These are phyloP conservation scores for Suillus ampliporus DNA, from an alignment of 768 basidiomycete species.

Conservation along the genomic window DNA sequence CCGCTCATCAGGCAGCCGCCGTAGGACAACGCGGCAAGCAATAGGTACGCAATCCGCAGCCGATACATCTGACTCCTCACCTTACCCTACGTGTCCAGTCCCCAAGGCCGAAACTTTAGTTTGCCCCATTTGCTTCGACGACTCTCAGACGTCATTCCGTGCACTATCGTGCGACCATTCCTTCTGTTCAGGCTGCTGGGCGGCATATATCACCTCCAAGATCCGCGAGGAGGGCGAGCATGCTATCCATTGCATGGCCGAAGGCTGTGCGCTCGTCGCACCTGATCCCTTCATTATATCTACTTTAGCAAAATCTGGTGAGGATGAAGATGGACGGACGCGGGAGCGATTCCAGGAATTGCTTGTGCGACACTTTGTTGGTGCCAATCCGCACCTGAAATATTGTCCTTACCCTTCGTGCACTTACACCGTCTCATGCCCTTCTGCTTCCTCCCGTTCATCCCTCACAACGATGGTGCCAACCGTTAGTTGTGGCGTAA, in stretches of 20 bases:
- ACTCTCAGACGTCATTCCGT: constrained; percentile 70
- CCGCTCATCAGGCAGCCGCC: constrained; percentile 38
- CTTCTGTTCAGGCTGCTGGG: constrained; percentile 88
- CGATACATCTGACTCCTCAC: not conserved
- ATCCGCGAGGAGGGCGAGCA: constrained; percentile 83
- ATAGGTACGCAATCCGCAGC: constrained; percentile 21
- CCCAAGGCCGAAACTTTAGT: constrained; percentile 62
- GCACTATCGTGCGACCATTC: constrained; percentile 82
- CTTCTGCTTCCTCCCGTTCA: constrained; percentile 75
- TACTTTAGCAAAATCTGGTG: constrained; percentile 45
- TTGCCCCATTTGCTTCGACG: constrained; percentile 95
- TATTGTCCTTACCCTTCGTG: constrained; percentile 97
- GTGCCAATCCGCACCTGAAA: constrained; percentile 79
- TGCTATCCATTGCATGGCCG: constrained; percentile 79
- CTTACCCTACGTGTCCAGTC: constrained; percentile 19
- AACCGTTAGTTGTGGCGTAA: constrained; percentile 83
- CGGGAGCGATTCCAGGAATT: constrained; percentile 85
- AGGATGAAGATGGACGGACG: constrained; percentile 51
- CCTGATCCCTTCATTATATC: constrained; percentile 66
- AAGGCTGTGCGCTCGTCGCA: constrained; percentile 69
- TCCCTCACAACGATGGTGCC: constrained; percentile 84
- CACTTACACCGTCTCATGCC: constrained; percentile 92
- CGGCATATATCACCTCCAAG: constrained; percentile 78
- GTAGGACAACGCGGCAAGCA: constrained; percentile 36
- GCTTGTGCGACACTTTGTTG: constrained; percentile 88